Evolutionary conservation across 2,329 filamentous ascomycete genomes (phyloP), one percentile per base, ranked within the genome.

Genomic region (Colletotrichum scovillei): DNA sequence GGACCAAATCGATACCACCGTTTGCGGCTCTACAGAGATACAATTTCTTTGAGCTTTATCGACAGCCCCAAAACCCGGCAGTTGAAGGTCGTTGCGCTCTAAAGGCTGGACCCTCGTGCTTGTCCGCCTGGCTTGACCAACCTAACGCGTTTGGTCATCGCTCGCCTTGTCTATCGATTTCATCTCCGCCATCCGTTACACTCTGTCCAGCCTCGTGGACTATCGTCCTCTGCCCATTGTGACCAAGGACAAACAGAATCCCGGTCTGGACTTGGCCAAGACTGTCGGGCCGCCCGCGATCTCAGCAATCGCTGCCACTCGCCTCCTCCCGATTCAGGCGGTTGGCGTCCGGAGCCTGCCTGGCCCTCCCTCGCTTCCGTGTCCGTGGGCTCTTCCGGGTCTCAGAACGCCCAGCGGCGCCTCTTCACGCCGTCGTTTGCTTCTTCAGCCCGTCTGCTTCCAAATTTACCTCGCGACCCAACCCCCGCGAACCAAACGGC

Each of bases 11-110:
- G 2, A 55, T 32, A 30, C 30, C 5, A 38, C 22, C 35, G 56
- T 63, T 30, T 67, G 32, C 42, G 63, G 68, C 68, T 53, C 32
- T 26, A 5, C 12, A 11, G n/a, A 19, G 46, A 57, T 24, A 16
- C n/a, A n/a, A 46, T 60, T 67, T 46, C 63, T 67, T 66, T 62
- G 42, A 67, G n/a, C 68, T 46, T 56, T 8, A n/a, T 38, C 56
- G 46, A 46, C 57, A 49, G 46, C 26, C 56, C 46, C 14, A 35
- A 57, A 62, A 26, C 46, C 55, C 14, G 30, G 24, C 22, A 60
- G 42, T 55, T 28, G 38, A 60, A 56, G 24, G 26, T 49, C 42
- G 32, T 26, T 30, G 22, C 32, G 22, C n/a, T 30, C 42, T 22
- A 49, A 49, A 49, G 42, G 42, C 46, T 57, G 24, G 22, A 24